These are phyloP conservation scores for Coemansia sp. DNA, from an alignment of 192 early-diverging fungal species.

Conservation along the genomic window DNA sequence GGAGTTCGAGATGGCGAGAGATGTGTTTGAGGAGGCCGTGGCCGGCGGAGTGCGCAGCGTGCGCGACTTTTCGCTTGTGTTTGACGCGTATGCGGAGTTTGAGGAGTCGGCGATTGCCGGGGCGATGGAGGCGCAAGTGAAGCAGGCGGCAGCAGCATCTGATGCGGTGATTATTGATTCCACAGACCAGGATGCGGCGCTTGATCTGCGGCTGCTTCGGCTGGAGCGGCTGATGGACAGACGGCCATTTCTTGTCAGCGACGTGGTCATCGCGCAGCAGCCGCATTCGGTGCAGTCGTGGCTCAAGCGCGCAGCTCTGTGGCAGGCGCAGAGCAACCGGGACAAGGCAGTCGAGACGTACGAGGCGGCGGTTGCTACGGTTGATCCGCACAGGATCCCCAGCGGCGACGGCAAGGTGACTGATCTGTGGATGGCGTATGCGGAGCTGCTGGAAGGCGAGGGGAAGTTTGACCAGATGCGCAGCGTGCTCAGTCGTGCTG, in stretches of 20 bases:
- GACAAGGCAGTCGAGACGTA: conserved; percentile 10
- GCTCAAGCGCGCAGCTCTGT: conserved; percentile 82
- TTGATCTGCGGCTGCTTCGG: conserved; percentile 83
- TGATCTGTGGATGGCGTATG: conserved; percentile 84
- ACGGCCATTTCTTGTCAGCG: conserved; percentile 90
- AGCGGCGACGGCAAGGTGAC: conserved; percentile 78
- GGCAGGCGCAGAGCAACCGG: conserved; percentile 16
- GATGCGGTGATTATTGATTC: conserved; percentile 53
- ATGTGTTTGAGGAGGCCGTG: conserved; percentile 94
- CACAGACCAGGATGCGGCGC: conserved; percentile 33
- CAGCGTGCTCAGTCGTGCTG: conserved; percentile 79
- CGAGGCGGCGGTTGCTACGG: conserved; percentile 65
- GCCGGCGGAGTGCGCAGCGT: conserved; percentile 70
- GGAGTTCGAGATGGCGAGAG: conserved; percentile 84
- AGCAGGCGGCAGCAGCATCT: conserved; percentile 46
- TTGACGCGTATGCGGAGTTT: conserved; percentile 95
- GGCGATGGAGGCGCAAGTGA: conserved; percentile 71
- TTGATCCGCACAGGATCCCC: conserved; percentile 72
- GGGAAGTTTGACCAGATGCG: conserved; percentile 57
- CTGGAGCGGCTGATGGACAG: conserved; percentile 92
- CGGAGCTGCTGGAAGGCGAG: conserved; percentile 59
- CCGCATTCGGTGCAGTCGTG: conserved; percentile 90
- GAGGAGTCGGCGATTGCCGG: conserved; percentile 78
- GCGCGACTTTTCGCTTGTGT: conserved; percentile 91
- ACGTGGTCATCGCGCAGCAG: conserved; percentile 88